Base-by-base conservation (phyloP, 345 rosid genomes). In the Reutealis trisperma region DNA sequence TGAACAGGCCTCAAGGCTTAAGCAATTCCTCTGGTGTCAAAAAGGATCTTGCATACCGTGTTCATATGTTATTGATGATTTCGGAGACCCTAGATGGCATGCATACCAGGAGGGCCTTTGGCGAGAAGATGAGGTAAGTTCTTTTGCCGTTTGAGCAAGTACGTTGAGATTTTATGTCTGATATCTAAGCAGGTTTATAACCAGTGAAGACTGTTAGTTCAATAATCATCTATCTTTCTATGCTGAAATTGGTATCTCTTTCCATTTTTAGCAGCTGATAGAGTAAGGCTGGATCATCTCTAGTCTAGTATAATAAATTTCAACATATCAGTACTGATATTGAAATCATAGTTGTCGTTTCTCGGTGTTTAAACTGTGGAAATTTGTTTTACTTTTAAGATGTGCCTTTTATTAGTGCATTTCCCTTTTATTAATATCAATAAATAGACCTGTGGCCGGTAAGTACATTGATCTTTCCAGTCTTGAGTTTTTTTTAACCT, bases 101-200 rank as follows among this genome's bases (percentile, higher is more conserved):
- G 65, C 25, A 11, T 42, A 74, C 27, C 66, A 61, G n/a, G 64
- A 70, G 41, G 25, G 7, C 19, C 78, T 74, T 21, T 79, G 82
- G 75, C 32, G 51, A 42, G 34, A 61, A 4, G 71, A 69, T 5
- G 75, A 51, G 27, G 24, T 73, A 41, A 74, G 45, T 24, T 68
- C 78, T 30, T 61, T 59, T 74, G 62, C 75, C 2, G 19, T 32
- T 59, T 67, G 41, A 32, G 12, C 3, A 25, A 58, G 72, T 19
- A 11, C 49, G 64, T 30, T 21, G 71, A 44, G 51, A 25, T 57
- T 24, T 55, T 37, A 2, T 37, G 41, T 37, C 5, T 1, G 63
- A 70, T 12, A 52, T 70, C 8, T 10, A 45, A 44, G 52, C 64
- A 44, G 71, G 71, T 5, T 41, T 21, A 44, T 22, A 6, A 10